Evolutionary conservation across 768 basidiomycete species (phyloP).

Genomic region (Boletus rufocinnamomeus): DNA sequence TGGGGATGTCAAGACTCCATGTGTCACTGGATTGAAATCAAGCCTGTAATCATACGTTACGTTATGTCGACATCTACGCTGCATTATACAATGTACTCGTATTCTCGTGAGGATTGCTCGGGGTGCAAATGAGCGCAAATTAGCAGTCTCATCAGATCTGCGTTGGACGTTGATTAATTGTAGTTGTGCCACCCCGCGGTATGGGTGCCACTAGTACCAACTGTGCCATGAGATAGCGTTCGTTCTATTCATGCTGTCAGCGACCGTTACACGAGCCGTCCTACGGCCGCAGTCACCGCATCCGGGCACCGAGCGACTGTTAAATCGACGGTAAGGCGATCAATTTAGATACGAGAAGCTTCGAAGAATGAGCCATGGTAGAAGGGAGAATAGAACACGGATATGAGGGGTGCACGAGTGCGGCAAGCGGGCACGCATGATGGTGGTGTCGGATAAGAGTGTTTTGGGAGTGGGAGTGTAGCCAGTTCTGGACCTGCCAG

Average conservation of each 20-base stretch:
- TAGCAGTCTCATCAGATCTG: conserved; percentile 6
- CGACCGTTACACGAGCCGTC: conserved; percentile 3
- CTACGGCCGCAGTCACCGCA: conserved; percentile 19
- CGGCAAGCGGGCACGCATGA: conserved; percentile 4
- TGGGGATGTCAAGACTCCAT: conserved; percentile 14
- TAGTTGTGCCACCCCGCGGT: neutral
- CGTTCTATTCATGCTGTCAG: conserved; percentile 7
- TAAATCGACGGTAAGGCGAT: conserved; percentile 1
- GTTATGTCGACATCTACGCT: conserved; percentile 14
- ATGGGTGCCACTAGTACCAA: neutral
- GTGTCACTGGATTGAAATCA: conserved; percentile 6
- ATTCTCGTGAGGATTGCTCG: neutral
- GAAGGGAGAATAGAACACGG: conserved; percentile 11
- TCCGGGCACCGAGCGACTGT: neutral
- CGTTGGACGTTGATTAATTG: conserved; percentile 1
- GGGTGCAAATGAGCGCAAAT: neutral
- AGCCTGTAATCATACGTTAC: conserved; percentile 23
- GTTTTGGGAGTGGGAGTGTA: neutral
- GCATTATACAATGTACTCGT: conserved; percentile 11
- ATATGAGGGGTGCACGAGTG: conserved; percentile 20
- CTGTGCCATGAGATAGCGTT: neutral
- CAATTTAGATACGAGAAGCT: conserved; percentile 2
- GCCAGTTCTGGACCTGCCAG: conserved; percentile 17
- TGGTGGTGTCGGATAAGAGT: neutral
- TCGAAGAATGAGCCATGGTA: conserved; percentile 7